These are phyloP conservation scores for Aspergillus incahuasiensis DNA, from an alignment of 495 filamentous ascomycete genomes.

Conservation along the genomic window DNA sequence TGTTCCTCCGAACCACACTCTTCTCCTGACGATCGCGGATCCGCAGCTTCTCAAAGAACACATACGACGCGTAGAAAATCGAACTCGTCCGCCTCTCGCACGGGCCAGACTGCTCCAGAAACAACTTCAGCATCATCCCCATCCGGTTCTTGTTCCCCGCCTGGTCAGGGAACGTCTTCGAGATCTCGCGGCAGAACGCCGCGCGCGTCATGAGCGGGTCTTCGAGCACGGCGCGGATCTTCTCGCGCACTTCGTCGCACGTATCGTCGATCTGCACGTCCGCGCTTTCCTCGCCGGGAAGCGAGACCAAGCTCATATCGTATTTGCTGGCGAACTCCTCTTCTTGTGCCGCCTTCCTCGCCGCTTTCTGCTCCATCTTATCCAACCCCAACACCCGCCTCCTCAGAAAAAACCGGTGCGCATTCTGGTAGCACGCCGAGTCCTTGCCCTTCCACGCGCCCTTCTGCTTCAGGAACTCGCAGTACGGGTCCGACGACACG, in stretches of 20 bases:
- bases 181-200: conserved; percentile 11
- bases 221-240: conserved; percentile 9
- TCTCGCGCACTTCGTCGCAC: conserved; percentile 15
- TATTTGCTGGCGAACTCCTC: background rate
- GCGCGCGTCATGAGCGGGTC: conserved; percentile 4
- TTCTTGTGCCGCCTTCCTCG: background rate
- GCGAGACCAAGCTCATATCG: conserved; percentile 7
- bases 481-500: conserved; percentile 4
- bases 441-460: conserved; percentile 6
- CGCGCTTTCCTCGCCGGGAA: conserved; percentile 7
- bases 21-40: no score
- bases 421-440: conserved; percentile 5
- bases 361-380: background rate
- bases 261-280: conserved; percentile 10
- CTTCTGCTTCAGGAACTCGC: conserved; percentile 10
- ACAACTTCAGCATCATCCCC: background rate
- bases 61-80: background rate
- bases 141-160: background rate
- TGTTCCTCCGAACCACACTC: background rate
- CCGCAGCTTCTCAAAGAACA: background rate
- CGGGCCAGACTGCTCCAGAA: background rate
- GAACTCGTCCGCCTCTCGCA: background rate
- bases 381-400: conserved; percentile 8
- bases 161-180: conserved; percentile 2
- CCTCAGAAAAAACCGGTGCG: background rate